A percentile compares a stretch with the other conserved stretches of the same genome.
Conservation (phyloP, 78 protist species). For the Dictyostelium firmibasis region DNA sequence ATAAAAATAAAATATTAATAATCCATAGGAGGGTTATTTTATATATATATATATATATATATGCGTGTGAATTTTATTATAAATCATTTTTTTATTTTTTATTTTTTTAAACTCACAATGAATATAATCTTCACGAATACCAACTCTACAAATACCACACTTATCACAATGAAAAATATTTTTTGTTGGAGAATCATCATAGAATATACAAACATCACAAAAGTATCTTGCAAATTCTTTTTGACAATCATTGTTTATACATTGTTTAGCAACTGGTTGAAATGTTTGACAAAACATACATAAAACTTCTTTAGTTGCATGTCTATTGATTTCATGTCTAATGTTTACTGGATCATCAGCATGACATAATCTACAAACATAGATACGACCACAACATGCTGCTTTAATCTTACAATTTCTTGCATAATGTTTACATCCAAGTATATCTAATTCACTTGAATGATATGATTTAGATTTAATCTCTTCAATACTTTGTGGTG, state of each 20-base stretch:
- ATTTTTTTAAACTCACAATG: slow-evolving; percentile 20
- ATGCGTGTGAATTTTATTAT: no score
- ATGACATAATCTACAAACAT: slow-evolving; percentile 72
- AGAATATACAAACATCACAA: slow-evolving; percentile 51
- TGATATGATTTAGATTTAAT: neutral
- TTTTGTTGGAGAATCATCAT: slow-evolving; percentile 42
- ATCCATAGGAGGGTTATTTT: no score
- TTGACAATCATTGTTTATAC: slow-evolving; percentile 13
- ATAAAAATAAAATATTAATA: neutral
- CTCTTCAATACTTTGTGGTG: neutral
- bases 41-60: neutral
- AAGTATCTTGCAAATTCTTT: slow-evolving; percentile 34
- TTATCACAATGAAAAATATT: slow-evolving; percentile 25
- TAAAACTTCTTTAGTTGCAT: slow-evolving; percentile 34
- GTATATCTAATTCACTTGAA: neutral
- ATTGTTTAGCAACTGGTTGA: slow-evolving; percentile 47
- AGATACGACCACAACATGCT: slow-evolving; percentile 50
- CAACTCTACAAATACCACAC: slow-evolving; percentile 64
- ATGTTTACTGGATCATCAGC: neutral
- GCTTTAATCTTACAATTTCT: slow-evolving; percentile 50
- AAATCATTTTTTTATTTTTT: neutral
- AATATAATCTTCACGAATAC: neutral
- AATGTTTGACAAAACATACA: slow-evolving; percentile 60
- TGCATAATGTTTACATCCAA: slow-evolving; percentile 74
- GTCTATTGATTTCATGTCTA: slow-evolving; percentile 55